Percentiles rank a stretch among this genome's conserved stretches.
Evolutionary conservation across 139 green algal species (phyloP).

Genomic region (Coelastrella sp.): DNA sequence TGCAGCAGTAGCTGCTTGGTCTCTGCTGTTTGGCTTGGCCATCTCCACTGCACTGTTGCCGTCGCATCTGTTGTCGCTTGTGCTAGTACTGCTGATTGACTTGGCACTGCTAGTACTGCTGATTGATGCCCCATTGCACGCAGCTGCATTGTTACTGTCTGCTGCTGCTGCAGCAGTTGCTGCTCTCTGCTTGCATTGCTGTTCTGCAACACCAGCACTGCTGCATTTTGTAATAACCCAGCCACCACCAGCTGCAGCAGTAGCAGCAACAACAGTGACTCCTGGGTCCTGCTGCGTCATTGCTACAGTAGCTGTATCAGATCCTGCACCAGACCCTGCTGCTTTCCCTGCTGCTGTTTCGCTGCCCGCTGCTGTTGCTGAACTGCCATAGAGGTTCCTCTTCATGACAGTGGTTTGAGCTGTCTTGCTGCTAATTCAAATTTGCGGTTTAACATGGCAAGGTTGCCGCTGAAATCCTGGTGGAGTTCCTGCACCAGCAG

Average conservation of each 20-base stretch:
- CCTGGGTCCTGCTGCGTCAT: slow-evolving; percentile 2
- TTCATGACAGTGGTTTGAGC: neutral
- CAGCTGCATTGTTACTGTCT: too few relatives aligned
- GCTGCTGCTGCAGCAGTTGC: neutral
- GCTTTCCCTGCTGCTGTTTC: neutral
- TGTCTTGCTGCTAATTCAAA: neutral
- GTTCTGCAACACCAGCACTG: neutral
- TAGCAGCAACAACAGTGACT: neutral
- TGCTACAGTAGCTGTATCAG: neutral
- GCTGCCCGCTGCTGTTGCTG: neutral
- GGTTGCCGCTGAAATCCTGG: neutral
- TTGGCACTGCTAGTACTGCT: too few relatives aligned
- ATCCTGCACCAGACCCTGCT: neutral
- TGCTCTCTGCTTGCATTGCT: neutral
- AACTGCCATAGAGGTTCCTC: slow-evolving; percentile 6
- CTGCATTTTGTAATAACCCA: neutral
- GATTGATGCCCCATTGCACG: too few relatives aligned
- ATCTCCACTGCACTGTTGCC: too few relatives aligned
- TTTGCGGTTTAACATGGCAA: neutral
- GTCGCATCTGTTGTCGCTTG: too few relatives aligned
- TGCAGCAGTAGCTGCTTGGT: neutral
- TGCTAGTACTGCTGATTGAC: too few relatives aligned
- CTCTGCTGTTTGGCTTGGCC: too few relatives aligned
- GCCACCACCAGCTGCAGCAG: neutral
- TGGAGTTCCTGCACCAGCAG: neutral